Conservation (phyloP, 768 basidiomycete species). For the Cubamyces sp. region DNA sequence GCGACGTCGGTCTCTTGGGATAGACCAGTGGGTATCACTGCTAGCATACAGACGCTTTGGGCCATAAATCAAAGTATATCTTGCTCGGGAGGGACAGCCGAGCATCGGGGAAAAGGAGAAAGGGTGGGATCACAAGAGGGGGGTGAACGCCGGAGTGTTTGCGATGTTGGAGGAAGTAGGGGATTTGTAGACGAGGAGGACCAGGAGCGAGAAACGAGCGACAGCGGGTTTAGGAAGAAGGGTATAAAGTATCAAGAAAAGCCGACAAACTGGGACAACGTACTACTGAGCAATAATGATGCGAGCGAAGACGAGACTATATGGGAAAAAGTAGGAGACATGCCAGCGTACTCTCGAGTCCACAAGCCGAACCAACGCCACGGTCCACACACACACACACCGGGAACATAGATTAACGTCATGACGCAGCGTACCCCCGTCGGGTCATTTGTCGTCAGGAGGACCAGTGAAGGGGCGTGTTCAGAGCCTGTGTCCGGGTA, state of each 20-base stretch:
- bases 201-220: conserved; percentile 26
- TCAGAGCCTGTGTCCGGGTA: conserved; percentile 89
- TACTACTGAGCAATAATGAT: conserved; percentile 24
- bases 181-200: not conserved
- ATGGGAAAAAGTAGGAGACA: conserved; percentile 4
- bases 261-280: conserved; percentile 19
- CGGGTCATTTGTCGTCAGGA: not conserved
- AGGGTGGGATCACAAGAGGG: conserved; percentile 1
- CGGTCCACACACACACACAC: conserved; percentile 10
- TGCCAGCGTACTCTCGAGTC: conserved; percentile 16
- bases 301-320: conserved; percentile 7
- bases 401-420: conserved; percentile 16
- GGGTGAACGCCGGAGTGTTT: not conserved
- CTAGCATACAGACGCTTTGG: conserved; percentile 19
- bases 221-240: conserved; percentile 29
- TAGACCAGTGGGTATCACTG: conserved; percentile 19
- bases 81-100: not conserved
- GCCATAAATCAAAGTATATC: conserved; percentile 24
- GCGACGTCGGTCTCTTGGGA: not conserved
- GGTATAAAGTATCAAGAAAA: conserved; percentile 27
- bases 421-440: conserved; percentile 2
- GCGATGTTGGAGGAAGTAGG: not conserved
- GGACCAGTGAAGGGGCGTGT: not conserved
- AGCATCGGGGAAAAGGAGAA: not conserved
- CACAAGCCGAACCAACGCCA: conserved; percentile 15